Evolutionary conservation across 129 eudicot genomes (phyloP).

Genomic region (Heracleum sosnowskyi): DNA sequence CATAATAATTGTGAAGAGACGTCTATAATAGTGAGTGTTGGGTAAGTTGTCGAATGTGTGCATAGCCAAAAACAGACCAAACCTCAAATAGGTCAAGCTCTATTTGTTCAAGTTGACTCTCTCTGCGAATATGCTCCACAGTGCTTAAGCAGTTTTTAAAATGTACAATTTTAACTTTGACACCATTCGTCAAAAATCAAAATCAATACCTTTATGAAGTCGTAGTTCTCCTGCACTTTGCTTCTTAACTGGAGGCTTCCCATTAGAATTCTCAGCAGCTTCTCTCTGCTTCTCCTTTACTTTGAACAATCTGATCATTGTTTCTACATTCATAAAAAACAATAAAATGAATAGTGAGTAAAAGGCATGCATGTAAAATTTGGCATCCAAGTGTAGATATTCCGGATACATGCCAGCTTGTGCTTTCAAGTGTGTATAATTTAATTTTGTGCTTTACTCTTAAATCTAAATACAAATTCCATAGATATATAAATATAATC

Average conservation of each 20-base stretch:
- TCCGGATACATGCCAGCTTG: neutral
- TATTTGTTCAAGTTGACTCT: neutral
- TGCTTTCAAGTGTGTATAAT: neutral
- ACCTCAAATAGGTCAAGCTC: neutral
- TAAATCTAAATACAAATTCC: neutral
- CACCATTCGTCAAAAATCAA: neutral
- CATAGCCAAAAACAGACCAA: neutral
- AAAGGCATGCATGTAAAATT: neutral
- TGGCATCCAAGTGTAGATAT: neutral
- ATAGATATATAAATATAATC: neutral
- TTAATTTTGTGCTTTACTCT: neutral
- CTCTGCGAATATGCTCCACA: neutral
- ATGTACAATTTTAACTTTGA: neutral
- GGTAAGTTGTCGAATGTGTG: neutral
- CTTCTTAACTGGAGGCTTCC: conserved; percentile 27
- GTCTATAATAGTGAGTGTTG: neutral
- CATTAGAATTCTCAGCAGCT: conserved; percentile 24
- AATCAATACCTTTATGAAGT: conserved; percentile 27
- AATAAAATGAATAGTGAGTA: neutral
- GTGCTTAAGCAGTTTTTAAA: neutral
- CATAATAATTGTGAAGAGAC: neutral
- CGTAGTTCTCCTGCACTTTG: conserved; percentile 34
- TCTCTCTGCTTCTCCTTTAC: conserved; percentile 31
- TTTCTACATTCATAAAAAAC: neutral
- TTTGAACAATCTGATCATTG: conserved; percentile 28